Percentiles rank a stretch among this genome's conserved stretches.
Conservation (phyloP, 2,329 filamentous ascomycete species). For the Fusarium begoniae region DNA sequence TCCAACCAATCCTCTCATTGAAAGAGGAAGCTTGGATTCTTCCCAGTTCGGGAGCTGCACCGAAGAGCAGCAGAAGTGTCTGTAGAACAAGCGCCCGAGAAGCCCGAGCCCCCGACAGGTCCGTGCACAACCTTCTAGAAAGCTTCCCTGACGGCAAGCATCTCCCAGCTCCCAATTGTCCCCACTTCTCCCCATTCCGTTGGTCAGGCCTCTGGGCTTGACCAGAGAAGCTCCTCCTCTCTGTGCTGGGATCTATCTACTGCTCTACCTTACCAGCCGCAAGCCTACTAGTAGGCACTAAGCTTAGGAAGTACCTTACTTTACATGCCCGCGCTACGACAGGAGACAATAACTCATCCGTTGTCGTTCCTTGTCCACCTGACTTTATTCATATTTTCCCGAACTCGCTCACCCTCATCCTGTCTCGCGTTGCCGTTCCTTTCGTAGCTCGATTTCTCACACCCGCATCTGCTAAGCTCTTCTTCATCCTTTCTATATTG, state of each 20-base stretch:
- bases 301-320: background rate
- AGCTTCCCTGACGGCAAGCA: constrained; percentile 42
- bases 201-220: constrained; percentile 7
- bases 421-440: background rate
- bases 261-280: background rate
- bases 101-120: constrained; percentile 21
- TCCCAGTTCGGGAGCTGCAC: constrained; percentile 43
- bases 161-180: constrained; percentile 22
- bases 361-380: constrained; percentile 5
- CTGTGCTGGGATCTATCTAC: constrained; percentile 2
- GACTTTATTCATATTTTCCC: constrained; percentile 1
- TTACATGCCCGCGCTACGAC: background rate
- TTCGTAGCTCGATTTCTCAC: background rate
- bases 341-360: constrained; percentile 7
- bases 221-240: constrained; percentile 22
- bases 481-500: constrained; percentile 1
- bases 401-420: constrained; percentile 3
- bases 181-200: constrained; percentile 40
- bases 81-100: constrained; percentile 38
- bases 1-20: background rate
- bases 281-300: background rate
- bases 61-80: constrained; percentile 40
- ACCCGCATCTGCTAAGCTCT: background rate
- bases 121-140: constrained; percentile 44
- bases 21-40: constrained; percentile 1